Evolutionary conservation across 2,329 filamentous ascomycete genomes (phyloP), one percentile per base, ranked within the genome.

Genomic region (Westerdykella sp.): DNA sequence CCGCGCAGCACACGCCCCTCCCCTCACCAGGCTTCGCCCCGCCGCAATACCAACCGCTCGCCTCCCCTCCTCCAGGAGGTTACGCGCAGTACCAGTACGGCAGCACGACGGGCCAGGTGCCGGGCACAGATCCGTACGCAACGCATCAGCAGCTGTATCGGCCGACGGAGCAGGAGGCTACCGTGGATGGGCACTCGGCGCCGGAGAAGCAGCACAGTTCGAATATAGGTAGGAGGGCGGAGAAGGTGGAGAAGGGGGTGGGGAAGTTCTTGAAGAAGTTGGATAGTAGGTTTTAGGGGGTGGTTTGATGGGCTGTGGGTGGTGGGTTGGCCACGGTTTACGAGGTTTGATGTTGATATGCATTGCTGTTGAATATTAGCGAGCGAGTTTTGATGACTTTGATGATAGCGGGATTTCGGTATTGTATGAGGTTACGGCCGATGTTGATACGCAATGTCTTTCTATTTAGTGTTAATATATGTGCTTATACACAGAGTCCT

Each of bases 201-300:
- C 52, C 63, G 3, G 49, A 54, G 9, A 37, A 39, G 13, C 50
- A 46, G 47, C 55, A 53, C 36, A 62, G 68, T 47, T 77, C 73
- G 67, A 78, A 75, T 59, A 65, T 87, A 23, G 84, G 85, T 55
- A 78, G 81, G 61, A 76, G 79, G 47, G 79, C 83, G 0, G 80
- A 79, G 22, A 75, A 78, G 54, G 55, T 88, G 28, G 85, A 89
- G 69, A 81, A 80, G 63, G 81, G 83, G 1, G 77, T 88, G 4
- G 77, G 79, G 22, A 80, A 81, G 6, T 83, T 88, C 72, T 66
- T 89, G 51, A 87, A 84, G 75, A 87, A 83, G 69, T 76, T 89
- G 65, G 85, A 89, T 70, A 87, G 86, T 79, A 85, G 80, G 61
- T 82, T 84, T 67, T 64, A 53, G 47, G 6, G 28, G 22, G 16